A percentile compares a stretch with the other conserved stretches of the same genome.
Conservation (phyloP, 164 flowering plant genomes). For the Litsea cubeba region DNA sequence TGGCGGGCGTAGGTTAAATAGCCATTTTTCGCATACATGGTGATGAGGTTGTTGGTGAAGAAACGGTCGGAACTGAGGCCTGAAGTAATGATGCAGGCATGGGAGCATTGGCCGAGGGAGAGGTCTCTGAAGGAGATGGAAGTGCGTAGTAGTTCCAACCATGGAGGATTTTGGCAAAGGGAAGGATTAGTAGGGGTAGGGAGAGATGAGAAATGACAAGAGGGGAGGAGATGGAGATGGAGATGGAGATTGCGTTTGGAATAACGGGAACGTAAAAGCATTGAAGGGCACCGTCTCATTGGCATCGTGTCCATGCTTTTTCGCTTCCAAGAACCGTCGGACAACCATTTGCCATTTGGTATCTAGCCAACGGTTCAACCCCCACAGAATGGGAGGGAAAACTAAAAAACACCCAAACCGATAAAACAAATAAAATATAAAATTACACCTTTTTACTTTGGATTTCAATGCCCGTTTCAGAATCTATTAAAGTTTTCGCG, state of each 20-base stretch:
- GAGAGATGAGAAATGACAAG: constrained; percentile 10
- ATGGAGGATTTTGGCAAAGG: constrained; percentile 37
- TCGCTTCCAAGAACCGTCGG: too few species aligned
- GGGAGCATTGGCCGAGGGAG: constrained; percentile 34
- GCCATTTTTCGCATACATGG: constrained; percentile 44
- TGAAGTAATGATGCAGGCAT: constrained; percentile 33
- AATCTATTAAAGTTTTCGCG: too few species aligned
- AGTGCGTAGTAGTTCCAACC: constrained; percentile 39
- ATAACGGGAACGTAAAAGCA: constrained; percentile 14
- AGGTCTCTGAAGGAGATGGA: constrained; percentile 32
- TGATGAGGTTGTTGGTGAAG: constrained; percentile 47
- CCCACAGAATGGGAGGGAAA: too few species aligned
- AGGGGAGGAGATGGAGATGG: background rate
- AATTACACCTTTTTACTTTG: too few species aligned
- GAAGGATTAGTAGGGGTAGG: background rate
- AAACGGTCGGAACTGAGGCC: constrained; percentile 27
- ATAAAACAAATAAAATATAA: too few species aligned
- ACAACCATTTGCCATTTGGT: too few species aligned
- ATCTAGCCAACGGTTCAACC: too few species aligned
- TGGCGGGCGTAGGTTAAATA: constrained; percentile 32
- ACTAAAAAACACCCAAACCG: too few species aligned
- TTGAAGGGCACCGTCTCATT: background rate
- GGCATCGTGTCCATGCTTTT: too few species aligned
- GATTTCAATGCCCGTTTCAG: too few species aligned
- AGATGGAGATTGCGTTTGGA: background rate